Conservation (phyloP, 1,139 yeast genomes). For the Debaryomyces fabryi region DNA sequence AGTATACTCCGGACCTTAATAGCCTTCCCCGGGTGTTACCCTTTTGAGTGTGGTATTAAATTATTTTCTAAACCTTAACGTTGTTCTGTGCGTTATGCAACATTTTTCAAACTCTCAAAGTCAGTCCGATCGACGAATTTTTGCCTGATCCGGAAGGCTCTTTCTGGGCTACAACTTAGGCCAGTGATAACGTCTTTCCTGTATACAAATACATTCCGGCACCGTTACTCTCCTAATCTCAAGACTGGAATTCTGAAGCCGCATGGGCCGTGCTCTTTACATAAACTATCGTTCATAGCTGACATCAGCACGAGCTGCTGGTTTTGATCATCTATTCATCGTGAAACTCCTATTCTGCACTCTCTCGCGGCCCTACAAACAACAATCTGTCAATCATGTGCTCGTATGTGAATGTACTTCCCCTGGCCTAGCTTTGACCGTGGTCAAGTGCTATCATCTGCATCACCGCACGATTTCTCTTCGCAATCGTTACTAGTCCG, state of each 20-base stretch:
- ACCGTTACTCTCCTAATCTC: not conserved
- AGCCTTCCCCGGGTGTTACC: not conserved
- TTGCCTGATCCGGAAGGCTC: not conserved
- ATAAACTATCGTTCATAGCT: not conserved
- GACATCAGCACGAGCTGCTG: not conserved
- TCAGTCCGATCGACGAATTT: not conserved
- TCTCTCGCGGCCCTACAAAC: not conserved
- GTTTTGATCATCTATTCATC: conserved; percentile 1
- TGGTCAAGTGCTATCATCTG: not conserved
- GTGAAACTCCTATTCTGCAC: not conserved
- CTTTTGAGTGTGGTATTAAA: not conserved
- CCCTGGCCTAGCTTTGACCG: not conserved
- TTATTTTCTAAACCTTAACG: not conserved
- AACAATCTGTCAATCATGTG: not conserved
- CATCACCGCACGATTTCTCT: not conserved
- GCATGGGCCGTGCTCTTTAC: not conserved
- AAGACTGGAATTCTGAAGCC: not conserved
- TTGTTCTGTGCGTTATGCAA: conserved; percentile 1
- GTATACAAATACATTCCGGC: not conserved
- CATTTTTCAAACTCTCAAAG: not conserved
- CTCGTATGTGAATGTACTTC: not conserved
- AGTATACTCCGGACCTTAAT: not conserved
- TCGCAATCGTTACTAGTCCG: not conserved
- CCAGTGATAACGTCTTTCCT: not conserved
- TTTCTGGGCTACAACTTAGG: not conserved